A percentile compares a stretch with the other conserved stretches of the same genome.
phyloP scores from a whole-genome alignment of 176 grass and related monocot species.

The barley (Hordeum vulgare) region DNA sequence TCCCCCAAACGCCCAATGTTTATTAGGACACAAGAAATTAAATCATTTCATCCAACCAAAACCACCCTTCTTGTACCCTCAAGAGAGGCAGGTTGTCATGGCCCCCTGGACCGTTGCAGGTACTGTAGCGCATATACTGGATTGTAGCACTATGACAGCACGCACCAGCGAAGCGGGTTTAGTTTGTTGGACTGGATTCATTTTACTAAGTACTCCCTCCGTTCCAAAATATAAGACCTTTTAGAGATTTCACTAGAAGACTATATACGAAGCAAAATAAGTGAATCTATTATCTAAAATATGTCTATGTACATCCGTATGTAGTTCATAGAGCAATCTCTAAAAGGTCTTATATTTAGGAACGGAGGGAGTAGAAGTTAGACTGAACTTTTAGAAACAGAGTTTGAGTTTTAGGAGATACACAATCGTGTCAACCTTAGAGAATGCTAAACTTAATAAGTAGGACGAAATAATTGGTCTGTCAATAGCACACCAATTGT shows the following conservation, averaged over 20 bases:
- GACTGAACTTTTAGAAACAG: neutral
- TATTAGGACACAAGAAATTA: constrained; percentile 23
- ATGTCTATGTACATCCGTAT: no score
- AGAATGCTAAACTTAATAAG: neutral
- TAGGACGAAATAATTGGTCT: constrained; percentile 2
- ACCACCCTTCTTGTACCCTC: constrained; percentile 21
- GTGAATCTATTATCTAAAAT: no score
- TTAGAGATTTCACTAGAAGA: no score
- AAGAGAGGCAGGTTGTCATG: constrained; percentile 28
- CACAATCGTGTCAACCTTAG: neutral
- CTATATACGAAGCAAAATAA: no score
- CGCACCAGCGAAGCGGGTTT: neutral
- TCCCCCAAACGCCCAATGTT: constrained; percentile 26
- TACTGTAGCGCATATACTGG: neutral
- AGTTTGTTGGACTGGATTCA: neutral
- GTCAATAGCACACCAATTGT: neutral
- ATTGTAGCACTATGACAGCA: neutral
- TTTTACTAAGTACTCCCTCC: no score
- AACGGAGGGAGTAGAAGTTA: neutral
- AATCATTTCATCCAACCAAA: constrained; percentile 12
- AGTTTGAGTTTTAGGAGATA: neutral
- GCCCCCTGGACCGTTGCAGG: neutral
- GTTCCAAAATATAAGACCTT: no score
- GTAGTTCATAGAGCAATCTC: no score
- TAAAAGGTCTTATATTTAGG: no score